Evolutionary conservation across 1,284 basidiomycete genomes (phyloP).

Genomic region (Ganoderma meredithae): DNA sequence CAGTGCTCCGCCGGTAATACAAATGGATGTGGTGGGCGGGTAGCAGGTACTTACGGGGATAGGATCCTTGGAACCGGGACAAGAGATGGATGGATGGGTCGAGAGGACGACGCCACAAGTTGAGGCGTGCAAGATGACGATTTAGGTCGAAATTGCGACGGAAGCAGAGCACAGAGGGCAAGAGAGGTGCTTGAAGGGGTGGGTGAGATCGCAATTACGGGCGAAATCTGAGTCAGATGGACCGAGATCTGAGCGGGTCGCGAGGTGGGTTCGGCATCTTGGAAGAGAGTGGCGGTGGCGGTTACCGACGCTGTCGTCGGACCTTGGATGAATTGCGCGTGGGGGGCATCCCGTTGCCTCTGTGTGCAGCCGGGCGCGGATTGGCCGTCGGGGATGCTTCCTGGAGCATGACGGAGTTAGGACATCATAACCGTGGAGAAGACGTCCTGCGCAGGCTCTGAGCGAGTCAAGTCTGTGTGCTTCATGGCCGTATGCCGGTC

Average conservation of each 20-base stretch:
- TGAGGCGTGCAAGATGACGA: background rate
- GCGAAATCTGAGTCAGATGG: conserved; percentile 10
- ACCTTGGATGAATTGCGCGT: conserved; percentile 1
- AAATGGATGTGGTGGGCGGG: background rate
- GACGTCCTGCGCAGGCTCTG: background rate
- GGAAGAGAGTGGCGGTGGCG: conserved; percentile 6
- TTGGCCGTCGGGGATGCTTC: conserved; percentile 6
- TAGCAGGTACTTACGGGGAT: background rate
- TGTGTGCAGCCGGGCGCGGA: background rate
- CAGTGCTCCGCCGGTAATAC: conserved; percentile 1
- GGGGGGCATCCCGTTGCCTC: background rate
- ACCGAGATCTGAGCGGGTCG: conserved; percentile 11
- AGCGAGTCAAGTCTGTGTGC: background rate
- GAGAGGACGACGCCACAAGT: background rate
- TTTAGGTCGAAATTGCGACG: background rate
- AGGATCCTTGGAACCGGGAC: conserved; percentile 5
- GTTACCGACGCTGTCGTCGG: conserved; percentile 9
- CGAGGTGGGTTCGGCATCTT: conserved; percentile 1
- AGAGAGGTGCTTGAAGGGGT: background rate
- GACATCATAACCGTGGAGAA: conserved; percentile 7
- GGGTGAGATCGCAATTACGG: conserved; percentile 11
- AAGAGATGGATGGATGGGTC: conserved; percentile 14
- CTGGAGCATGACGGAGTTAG: conserved; percentile 3
- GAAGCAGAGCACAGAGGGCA: background rate
- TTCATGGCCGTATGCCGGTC: background rate